phyloP scores from a whole-genome alignment of 495 filamentous ascomycete genomes.

The Penicillium arizonense region DNA sequence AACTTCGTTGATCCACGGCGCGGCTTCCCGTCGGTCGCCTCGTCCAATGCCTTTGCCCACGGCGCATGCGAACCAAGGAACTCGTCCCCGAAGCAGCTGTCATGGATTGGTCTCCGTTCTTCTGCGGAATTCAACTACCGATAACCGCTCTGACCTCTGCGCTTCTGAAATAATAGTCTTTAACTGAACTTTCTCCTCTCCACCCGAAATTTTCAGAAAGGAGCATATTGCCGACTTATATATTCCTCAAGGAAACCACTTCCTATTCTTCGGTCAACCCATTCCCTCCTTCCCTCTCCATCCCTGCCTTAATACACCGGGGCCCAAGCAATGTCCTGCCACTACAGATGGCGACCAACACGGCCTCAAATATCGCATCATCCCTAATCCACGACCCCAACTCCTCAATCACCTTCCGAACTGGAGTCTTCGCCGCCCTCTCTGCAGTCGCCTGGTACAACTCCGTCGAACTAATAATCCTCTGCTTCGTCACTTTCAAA shows the following conservation, averaged over 20 bases:
- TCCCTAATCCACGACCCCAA: conserved; percentile 8
- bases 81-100: background rate
- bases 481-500: conserved; percentile 48
- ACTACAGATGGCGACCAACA: conserved; percentile 14
- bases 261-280: too few species aligned
- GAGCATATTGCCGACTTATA: too few species aligned
- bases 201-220: too few species aligned
- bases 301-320: background rate
- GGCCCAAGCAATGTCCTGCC: background rate
- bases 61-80: too few species aligned
- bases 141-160: too few species aligned
- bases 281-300: background rate
- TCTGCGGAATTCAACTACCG: background rate
- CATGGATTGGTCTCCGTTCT: background rate
- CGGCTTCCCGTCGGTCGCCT: background rate
- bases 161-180: too few species aligned
- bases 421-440: conserved; percentile 30
- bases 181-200: too few species aligned
- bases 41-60: background rate
- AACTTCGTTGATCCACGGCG: background rate
- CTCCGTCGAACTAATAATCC: conserved; percentile 43
- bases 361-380: conserved; percentile 1
- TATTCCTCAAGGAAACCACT: too few species aligned
- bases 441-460: conserved; percentile 48
- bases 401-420: conserved; percentile 5